Evolutionary conservation across 805 yeast species (phyloP).

Genomic region (Candida xyloterini): DNA sequence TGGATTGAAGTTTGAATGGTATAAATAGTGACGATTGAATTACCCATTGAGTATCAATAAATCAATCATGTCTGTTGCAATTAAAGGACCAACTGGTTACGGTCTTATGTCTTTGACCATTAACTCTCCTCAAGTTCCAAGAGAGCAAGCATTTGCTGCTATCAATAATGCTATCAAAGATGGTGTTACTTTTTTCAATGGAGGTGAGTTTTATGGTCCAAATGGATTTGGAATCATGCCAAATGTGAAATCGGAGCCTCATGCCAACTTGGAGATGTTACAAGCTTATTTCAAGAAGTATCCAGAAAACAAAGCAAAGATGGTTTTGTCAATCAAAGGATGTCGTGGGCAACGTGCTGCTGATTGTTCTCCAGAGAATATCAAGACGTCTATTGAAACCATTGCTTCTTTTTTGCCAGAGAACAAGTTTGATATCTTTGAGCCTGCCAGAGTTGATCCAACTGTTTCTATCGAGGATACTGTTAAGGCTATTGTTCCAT

Average conservation of each 20-base stretch:
- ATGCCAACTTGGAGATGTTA: constrained; percentile 54
- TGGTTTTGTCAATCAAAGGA: constrained; percentile 68
- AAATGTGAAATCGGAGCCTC: constrained; percentile 8
- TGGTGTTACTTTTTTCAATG: constrained; percentile 57
- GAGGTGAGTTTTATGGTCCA: constrained; percentile 77
- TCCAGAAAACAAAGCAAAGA: constrained; percentile 55
- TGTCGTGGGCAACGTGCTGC: constrained; percentile 43
- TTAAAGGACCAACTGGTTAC: constrained; percentile 46
- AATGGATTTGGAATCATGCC: constrained; percentile 12
- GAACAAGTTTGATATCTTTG: constrained; percentile 42
- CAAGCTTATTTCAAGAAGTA: constrained; percentile 52
- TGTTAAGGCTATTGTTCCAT: constrained; percentile 52
- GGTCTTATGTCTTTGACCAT: constrained; percentile 85
- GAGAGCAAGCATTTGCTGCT: constrained; percentile 50
- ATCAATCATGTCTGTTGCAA: background rate
- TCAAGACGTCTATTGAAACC: constrained; percentile 47
- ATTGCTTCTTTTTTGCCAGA: constrained; percentile 33
- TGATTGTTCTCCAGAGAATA: constrained; percentile 45
- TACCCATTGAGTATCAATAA: too few species aligned
- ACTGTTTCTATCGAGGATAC: constrained; percentile 58
- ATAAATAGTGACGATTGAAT: too few species aligned
- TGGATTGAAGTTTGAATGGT: too few species aligned
- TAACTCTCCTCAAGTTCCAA: constrained; percentile 54
- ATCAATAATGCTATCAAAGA: constrained; percentile 50
- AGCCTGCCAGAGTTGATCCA: constrained; percentile 68